Evolutionary conservation across 2,329 filamentous ascomycete species (phyloP), one percentile per base, ranked within the genome.

Genomic region (Claviceps cyperi): DNA sequence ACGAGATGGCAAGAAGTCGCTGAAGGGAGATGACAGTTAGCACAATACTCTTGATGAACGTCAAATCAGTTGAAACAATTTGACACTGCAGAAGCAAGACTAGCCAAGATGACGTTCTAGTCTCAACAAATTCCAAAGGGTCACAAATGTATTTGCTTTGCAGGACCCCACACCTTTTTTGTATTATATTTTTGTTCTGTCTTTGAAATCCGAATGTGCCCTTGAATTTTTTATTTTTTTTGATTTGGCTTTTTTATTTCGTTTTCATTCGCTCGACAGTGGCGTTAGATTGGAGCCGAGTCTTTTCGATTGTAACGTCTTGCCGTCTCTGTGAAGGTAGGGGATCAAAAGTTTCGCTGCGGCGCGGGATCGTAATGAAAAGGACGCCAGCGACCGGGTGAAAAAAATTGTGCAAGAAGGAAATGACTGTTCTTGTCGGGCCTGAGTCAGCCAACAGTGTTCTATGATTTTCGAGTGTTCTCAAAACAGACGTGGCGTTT

Each of bases 301-400:
- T 43, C 28, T 43, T 43, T 48, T 17, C 14, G 7, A 37, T 36
- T 15, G 28, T 24, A 6, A 35, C 15, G 24, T 17, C 19, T n/a
- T 14, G 8, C 14, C 8, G 28, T 36, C 35, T 15, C 22, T 22
- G 39, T 24, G 21, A 17, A 24, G 36, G 24, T 17, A 28, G 32
- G 21, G 37, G 28, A 49, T 53, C 59, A 54, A 52, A 53, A 52
- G 62, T 62, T 32, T 63, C 63, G 64, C 66, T 48, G 49, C 56
- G 17, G 14, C 28, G 24, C 13, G 32, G 56, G 57, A 58, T 60
- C 60, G 66, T 72, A 60, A 32, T n/a, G 32, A 49, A 49, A 67
- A 73, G 75, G 75, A 75, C 74, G 76, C 76, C 75, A 73, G 76
- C 75, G 75, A 69, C 76, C 75, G 24, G n/a, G 58, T 2, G 19